Conservation (phyloP, 176 grass and related monocot genomes). For the Oryza punctata region DNA sequence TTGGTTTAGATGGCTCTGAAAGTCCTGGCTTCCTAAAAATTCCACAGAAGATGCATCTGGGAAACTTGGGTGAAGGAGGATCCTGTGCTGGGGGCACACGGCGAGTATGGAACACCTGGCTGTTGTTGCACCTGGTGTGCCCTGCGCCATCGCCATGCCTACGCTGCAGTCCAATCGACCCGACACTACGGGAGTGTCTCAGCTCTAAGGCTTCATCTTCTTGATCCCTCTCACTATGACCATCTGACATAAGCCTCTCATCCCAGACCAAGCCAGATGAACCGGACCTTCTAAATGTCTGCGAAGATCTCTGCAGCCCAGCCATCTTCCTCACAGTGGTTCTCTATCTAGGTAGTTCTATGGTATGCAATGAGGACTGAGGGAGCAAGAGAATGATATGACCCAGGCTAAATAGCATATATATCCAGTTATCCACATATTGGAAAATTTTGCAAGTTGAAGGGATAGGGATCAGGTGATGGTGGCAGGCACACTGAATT, state of each 20-base stretch:
- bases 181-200: slow-evolving; percentile 50
- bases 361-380: background rate
- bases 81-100: slow-evolving; percentile 33
- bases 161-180: slow-evolving; percentile 24
- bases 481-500: slow-evolving; percentile 34
- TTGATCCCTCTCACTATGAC: background rate
- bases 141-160: background rate
- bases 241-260: slow-evolving; percentile 27
- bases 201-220: slow-evolving; percentile 37
- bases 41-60: slow-evolving; percentile 59
- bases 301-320: slow-evolving; percentile 54
- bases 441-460: background rate
- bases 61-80: slow-evolving; percentile 53
- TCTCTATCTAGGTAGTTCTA: background rate
- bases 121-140: background rate
- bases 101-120: slow-evolving; percentile 30
- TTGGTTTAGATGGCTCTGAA: slow-evolving; percentile 28
- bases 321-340: slow-evolving; percentile 42
- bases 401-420: background rate
- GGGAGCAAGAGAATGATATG: background rate
- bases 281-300: slow-evolving; percentile 68
- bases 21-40: slow-evolving; percentile 39
- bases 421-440: background rate
- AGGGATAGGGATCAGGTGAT: slow-evolving; percentile 8
- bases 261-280: slow-evolving; percentile 80